phyloP scores from a whole-genome alignment of 768 basidiomycete species.

The Chiua virens region DNA sequence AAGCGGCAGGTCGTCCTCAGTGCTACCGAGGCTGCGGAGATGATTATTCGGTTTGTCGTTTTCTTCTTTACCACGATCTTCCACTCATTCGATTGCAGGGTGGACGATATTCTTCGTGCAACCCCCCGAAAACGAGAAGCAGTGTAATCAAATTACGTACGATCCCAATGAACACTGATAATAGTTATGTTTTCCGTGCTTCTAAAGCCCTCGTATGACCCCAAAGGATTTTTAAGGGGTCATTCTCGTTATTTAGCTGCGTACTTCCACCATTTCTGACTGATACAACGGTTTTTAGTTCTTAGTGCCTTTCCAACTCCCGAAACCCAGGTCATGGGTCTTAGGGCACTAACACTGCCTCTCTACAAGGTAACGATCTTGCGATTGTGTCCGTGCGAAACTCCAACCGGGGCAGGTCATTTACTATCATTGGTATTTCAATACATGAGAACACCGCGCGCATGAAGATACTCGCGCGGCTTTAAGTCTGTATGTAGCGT shows the following conservation, averaged over 20 bases:
- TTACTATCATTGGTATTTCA: too few relatives aligned
- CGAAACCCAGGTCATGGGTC: too few relatives aligned
- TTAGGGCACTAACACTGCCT: too few relatives aligned
- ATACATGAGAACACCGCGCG: too few relatives aligned
- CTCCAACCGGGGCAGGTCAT: too few relatives aligned
- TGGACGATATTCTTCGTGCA: slow-evolving; percentile 88
- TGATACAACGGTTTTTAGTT: neutral
- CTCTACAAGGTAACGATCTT: too few relatives aligned
- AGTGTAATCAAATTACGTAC: slow-evolving; percentile 39
- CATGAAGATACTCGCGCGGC: too few relatives aligned
- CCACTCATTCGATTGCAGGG: slow-evolving; percentile 43
- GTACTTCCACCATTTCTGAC: neutral
- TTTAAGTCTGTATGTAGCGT: too few relatives aligned
- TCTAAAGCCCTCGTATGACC: neutral
- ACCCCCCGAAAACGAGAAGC: slow-evolving; percentile 86
- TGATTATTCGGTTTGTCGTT: slow-evolving; percentile 83
- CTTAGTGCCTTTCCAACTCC: neutral
- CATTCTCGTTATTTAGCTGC: neutral
- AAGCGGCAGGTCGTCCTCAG: slow-evolving; percentile 94
- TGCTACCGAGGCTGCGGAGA: slow-evolving; percentile 95
- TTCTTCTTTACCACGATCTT: neutral
- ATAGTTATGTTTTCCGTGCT: slow-evolving; percentile 1
- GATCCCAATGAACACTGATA: neutral
- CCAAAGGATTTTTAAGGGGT: too few relatives aligned
- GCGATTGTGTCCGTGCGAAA: too few relatives aligned